These are phyloP conservation scores for Monosporascus sp. DNA, from an alignment of 2,329 filamentous ascomycete species.

Conservation along the genomic window DNA sequence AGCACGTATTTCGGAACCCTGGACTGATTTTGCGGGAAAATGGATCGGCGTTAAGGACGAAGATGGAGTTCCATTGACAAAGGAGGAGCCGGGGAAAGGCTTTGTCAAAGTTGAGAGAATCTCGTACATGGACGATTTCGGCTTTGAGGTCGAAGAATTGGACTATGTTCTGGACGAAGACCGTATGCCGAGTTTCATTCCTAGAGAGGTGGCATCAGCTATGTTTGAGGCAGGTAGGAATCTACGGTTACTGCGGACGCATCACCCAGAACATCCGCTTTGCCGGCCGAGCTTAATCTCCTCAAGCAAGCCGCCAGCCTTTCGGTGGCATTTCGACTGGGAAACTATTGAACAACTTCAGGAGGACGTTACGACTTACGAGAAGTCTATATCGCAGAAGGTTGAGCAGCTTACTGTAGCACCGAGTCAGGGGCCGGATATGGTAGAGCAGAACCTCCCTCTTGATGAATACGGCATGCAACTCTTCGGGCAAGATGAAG, in stretches of 20 bases:
- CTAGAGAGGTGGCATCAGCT: constrained; percentile 59
- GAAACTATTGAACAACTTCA: constrained; percentile 60
- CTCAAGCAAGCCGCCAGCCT: constrained; percentile 45
- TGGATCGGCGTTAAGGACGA: constrained; percentile 69
- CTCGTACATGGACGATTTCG: constrained; percentile 52
- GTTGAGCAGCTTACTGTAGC: constrained; percentile 4
- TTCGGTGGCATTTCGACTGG: constrained; percentile 71
- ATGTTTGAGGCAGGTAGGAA: constrained; percentile 80
- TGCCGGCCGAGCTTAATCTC: constrained; percentile 44
- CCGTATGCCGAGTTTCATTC: constrained; percentile 67
- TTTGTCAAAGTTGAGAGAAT: constrained; percentile 57
- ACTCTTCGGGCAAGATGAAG: constrained; percentile 44
- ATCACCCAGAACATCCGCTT: constrained; percentile 68
- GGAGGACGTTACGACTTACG: constrained; percentile 49
- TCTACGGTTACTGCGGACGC: constrained; percentile 63
- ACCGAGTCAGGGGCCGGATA: background rate
- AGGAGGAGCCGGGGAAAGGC: constrained; percentile 42
- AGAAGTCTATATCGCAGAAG: constrained; percentile 31
- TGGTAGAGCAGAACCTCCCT: constrained; percentile 2
- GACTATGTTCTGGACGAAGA: constrained; percentile 59
- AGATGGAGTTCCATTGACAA: constrained; percentile 47
- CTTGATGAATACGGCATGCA: constrained; percentile 26
- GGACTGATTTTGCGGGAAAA: constrained; percentile 61
- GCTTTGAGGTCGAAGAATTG: constrained; percentile 48
- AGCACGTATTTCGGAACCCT: constrained; percentile 56